Evolutionary conservation across 192 early-diverging fungal species (phyloP).

Genomic region (Coemansia sp.): DNA sequence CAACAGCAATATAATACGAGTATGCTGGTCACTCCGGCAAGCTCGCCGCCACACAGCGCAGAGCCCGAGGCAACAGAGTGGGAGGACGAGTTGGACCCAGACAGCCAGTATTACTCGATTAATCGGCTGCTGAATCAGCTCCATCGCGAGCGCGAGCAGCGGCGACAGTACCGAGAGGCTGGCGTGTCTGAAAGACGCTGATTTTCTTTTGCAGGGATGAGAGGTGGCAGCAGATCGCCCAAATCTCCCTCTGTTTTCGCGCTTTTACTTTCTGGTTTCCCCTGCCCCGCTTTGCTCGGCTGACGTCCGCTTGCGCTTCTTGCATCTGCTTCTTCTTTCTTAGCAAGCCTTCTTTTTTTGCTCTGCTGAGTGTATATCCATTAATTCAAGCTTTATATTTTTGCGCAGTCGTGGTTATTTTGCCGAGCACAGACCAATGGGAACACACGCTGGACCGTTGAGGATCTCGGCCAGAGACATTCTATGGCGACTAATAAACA

Average conservation of each 20-base stretch:
- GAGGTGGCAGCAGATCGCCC: not conserved
- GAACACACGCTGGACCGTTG: not conserved
- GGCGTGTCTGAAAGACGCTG: not conserved
- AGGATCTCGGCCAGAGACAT: conserved; percentile 11
- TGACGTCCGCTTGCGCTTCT: conserved; percentile 5
- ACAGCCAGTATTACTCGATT: conserved; percentile 44
- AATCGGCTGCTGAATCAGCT: conserved; percentile 43
- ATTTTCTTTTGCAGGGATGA: not conserved
- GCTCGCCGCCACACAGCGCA: conserved; percentile 19
- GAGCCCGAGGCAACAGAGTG: conserved; percentile 11
- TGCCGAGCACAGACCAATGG: not conserved
- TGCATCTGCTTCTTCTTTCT: conserved; percentile 1
- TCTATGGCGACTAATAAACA: conserved; percentile 44
- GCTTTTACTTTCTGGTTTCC: not conserved
- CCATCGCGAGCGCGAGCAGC: conserved; percentile 35
- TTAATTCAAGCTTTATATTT: not conserved
- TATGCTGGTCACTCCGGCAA: conserved; percentile 21
- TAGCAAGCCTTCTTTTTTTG: not conserved
- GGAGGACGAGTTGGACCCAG: conserved; percentile 19
- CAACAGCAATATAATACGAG: not conserved
- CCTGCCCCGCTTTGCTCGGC: not conserved
- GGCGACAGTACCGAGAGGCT: not conserved
- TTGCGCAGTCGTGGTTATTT: not conserved
- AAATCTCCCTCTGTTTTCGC: no score
- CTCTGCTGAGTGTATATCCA: conserved; percentile 1